These are phyloP conservation scores for Saccharomyces hybrid DNA, from an alignment of 1,139 yeast species.

Conservation along the genomic window DNA sequence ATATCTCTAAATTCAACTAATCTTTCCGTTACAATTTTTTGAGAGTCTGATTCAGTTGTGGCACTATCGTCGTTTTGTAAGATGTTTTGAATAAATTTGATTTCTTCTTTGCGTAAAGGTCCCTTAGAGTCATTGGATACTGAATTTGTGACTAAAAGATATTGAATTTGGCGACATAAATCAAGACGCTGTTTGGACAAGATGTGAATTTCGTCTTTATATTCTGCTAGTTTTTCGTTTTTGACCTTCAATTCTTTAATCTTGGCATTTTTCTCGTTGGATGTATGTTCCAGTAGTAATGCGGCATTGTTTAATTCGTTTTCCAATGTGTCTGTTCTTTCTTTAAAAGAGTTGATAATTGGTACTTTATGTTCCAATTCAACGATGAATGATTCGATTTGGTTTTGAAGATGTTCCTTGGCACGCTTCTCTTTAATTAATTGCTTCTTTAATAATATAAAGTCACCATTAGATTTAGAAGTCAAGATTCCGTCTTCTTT, in stretches of 20 bases:
- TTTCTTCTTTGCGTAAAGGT: conserved; percentile 38
- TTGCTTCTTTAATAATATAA: conserved; percentile 56
- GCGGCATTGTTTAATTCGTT: conserved; percentile 44
- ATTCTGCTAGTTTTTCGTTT: conserved; percentile 34
- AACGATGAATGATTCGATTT: conserved; percentile 60
- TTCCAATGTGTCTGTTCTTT: conserved; percentile 44
- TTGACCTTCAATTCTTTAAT: conserved; percentile 26
- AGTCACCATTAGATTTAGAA: conserved; percentile 40
- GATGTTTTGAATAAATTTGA: conserved; percentile 36
- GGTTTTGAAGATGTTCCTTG: conserved; percentile 61
- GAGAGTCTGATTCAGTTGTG: conserved; percentile 49
- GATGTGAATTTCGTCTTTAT: conserved; percentile 35
- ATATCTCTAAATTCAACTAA: conserved; percentile 62
- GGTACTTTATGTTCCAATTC: conserved; percentile 84
- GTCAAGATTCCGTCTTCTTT: conserved; percentile 29
- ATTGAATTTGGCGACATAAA: conserved; percentile 73
- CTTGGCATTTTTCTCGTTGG: conserved; percentile 33
- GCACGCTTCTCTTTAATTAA: conserved; percentile 63
- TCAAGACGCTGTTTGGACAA: conserved; percentile 57
- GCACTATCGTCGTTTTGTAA: conserved; percentile 27
- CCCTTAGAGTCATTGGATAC: conserved; percentile 39
- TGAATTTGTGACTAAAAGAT: conserved; percentile 61
- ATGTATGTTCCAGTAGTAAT: conserved; percentile 40
- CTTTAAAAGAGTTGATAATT: conserved; percentile 58
- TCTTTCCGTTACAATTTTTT: conserved; percentile 60